phyloP scores from a whole-genome alignment of 176 grass and related monocot genomes.

The Carex myosuroides region DNA sequence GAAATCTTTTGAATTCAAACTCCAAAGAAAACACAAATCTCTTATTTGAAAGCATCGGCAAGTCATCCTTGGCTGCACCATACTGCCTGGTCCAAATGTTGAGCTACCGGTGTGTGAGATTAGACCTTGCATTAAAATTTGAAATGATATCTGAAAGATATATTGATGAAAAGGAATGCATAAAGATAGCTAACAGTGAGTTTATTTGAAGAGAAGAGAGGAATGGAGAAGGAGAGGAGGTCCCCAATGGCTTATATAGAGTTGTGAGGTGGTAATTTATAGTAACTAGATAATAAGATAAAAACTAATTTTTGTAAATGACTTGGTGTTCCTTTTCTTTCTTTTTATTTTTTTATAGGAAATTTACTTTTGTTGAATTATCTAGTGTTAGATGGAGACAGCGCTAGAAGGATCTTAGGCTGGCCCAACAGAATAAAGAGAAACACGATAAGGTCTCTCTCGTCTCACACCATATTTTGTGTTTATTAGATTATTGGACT shows the following conservation, averaged over 20 bases:
- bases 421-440: constrained; percentile 19
- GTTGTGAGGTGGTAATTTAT: constrained; percentile 19
- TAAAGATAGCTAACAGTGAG: not conserved
- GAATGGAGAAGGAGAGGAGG: not conserved
- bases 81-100: constrained; percentile 53
- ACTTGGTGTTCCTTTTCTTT: not conserved
- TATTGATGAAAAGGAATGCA: not conserved
- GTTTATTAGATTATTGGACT: constrained; percentile 2
- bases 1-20: not conserved
- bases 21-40: not conserved
- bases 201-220: constrained; percentile 14
- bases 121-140: not conserved
- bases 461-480: not conserved
- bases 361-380: not conserved
- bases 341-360: not conserved
- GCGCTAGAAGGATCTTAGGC: constrained; percentile 9
- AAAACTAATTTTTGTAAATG: not conserved
- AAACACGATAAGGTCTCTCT: constrained; percentile 7
- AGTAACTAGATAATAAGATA: constrained; percentile 9
- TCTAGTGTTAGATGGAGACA: constrained; percentile 7
- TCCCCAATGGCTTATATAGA: constrained; percentile 14
- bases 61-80: constrained; percentile 99
- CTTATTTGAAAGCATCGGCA: constrained; percentile 36
- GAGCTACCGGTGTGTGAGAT: constrained; percentile 37
- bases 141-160: not conserved